Evolutionary conservation across 805 yeast genomes (phyloP), one percentile per base, ranked within the genome.

Genomic region (Saccharomycopsis sp.): DNA sequence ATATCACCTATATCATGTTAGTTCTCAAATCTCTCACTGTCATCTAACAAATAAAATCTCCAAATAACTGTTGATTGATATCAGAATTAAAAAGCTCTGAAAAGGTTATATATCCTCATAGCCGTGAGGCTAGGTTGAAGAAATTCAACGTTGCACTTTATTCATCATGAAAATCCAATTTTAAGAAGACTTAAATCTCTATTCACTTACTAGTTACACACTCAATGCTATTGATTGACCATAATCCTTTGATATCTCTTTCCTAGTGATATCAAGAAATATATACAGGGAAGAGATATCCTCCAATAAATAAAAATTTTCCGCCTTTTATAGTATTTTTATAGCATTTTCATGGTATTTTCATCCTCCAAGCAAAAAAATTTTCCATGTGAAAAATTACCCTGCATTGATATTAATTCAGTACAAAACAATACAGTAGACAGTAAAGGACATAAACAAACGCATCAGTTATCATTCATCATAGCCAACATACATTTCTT

Each of bases 61-160:
- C 5, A 12, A 5, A 5, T 29, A 7, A 12, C 20, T 23, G 7
- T 25, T 25, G 53, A 34, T 22, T 42, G 24, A 12, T 34, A 22
- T 54, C 64, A 62, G 64, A 59, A 59, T 62, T 62, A 62, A 62
- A 62, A 62, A 58, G 58, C 58, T 64, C 62, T 58, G 60, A 59
- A 58, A 62, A 50, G 49, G 60, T 62, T 63, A 62, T 55, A 29
- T 50, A 56, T 60, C 58, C 58, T 52, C 58, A 57, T 52, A 20
- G 53, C 54, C 55, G 41, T 53, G n/a, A 53, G 50, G 56, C 56
- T 62, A 52, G 58, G 60, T 55, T 58, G 63, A 56, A 58, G 60
- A 59, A 61, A 62, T 63, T 59, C 61, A 58, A 62, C 63, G 62
- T 59, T 62, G 64, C 64, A 58, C 50, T 55, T 58, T 49, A 29